phyloP scores from a whole-genome alignment of 208 protist genomes.

The Leishmania mexicana region DNA sequence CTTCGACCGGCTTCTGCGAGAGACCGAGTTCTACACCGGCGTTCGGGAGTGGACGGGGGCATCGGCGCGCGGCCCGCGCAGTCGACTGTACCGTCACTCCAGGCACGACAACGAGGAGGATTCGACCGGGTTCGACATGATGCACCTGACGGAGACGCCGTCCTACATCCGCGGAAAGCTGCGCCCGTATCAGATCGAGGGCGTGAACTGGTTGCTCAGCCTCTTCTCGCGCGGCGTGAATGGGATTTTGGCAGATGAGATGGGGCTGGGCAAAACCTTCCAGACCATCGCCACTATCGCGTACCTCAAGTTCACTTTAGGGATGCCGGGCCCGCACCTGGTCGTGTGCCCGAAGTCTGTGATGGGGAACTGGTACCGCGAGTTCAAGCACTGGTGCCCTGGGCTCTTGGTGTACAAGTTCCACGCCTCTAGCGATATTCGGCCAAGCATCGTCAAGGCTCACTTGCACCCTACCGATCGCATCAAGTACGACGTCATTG shows the following conservation, averaged over 20 bases:
- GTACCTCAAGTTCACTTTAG: conserved; percentile 93
- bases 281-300: conserved; percentile 97
- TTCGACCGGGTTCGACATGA: conserved; percentile 53
- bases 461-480: conserved; percentile 60
- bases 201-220: conserved; percentile 98
- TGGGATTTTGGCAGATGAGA: conserved; percentile 99
- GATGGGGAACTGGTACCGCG: conserved; percentile 98
- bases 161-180: conserved; percentile 93
- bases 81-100: conserved; percentile 30
- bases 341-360: conserved; percentile 97
- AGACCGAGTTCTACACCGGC: conserved; percentile 91
- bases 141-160: conserved; percentile 84
- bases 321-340: conserved; percentile 95
- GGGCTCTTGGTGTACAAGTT: conserved; percentile 93
- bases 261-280: conserved; percentile 98
- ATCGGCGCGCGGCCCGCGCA: conserved; percentile 15
- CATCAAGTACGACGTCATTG: conserved; percentile 90
- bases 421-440: conserved; percentile 94
- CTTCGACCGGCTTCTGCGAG: conserved; percentile 76
- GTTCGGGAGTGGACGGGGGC: conserved; percentile 70
- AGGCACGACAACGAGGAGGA: conserved; percentile 44
- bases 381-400: conserved; percentile 97
- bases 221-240: conserved; percentile 97
- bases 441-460: conserved; percentile 73
- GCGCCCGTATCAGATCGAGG: conserved; percentile 98